A percentile compares a stretch with the other conserved stretches of the same genome.
These are phyloP conservation scores for Linderina pennispora DNA, from an alignment of 192 early-diverging fungal genomes.

Conservation along the genomic window DNA sequence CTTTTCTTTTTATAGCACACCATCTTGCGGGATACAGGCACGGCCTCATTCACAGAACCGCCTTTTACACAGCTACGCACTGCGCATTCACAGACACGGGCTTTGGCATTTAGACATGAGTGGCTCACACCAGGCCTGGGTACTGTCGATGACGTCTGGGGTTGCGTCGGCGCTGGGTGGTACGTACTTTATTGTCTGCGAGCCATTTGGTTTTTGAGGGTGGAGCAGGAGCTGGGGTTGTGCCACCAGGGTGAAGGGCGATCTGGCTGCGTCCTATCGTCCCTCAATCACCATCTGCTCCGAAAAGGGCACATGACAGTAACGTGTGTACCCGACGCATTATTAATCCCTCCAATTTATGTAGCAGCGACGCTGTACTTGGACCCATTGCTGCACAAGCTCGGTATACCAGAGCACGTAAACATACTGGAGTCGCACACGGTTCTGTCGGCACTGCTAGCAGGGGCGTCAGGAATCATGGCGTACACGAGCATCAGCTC, in stretches of 20 bases:
- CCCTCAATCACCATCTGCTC: too few relatives aligned
- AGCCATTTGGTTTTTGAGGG: neutral
- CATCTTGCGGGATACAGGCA: too few relatives aligned
- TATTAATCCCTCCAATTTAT: too few relatives aligned
- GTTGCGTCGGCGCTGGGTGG: slow-evolving; percentile 35
- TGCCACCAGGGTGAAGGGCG: too few relatives aligned
- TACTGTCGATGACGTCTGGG: slow-evolving; percentile 37
- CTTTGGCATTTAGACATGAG: too few relatives aligned
- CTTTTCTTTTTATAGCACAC: too few relatives aligned
- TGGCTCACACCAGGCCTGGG: slow-evolving; percentile 40
- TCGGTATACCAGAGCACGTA: slow-evolving; percentile 12
- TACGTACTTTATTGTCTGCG: slow-evolving; percentile 2
- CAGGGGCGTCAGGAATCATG: slow-evolving; percentile 37
- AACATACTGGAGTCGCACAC: slow-evolving; percentile 41
- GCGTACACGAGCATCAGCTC: slow-evolving; percentile 39
- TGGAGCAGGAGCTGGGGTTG: neutral
- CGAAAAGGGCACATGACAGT: too few relatives aligned
- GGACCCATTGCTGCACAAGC: slow-evolving; percentile 30
- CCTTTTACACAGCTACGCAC: too few relatives aligned
- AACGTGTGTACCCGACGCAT: too few relatives aligned
- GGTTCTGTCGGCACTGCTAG: slow-evolving; percentile 31
- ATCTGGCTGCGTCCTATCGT: too few relatives aligned
- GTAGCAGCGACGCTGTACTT: slow-evolving; percentile 35
- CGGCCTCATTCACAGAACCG: too few relatives aligned
- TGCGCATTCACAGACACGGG: too few relatives aligned